Evolutionary conservation across 495 filamentous ascomycete species (phyloP).

Genomic region (Lasiosphaeria miniovina): DNA sequence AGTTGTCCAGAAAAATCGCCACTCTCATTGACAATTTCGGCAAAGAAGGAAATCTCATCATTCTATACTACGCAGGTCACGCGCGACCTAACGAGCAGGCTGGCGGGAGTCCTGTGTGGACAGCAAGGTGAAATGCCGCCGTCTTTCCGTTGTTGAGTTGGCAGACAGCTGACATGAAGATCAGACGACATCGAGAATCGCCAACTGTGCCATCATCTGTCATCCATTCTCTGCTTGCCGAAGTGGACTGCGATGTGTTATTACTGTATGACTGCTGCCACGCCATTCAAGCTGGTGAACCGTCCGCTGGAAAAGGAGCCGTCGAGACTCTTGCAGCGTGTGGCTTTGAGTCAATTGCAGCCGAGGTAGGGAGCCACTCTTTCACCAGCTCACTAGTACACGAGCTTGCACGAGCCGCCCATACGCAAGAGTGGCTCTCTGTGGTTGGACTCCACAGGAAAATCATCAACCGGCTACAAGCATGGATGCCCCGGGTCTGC

Average conservation of each 20-base stretch:
- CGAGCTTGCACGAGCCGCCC: conserved; percentile 20
- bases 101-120: too few relatives aligned
- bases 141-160: too few relatives aligned
- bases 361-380: conserved; percentile 20
- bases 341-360: conserved; percentile 20
- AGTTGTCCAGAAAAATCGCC: too few relatives aligned
- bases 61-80: too few relatives aligned
- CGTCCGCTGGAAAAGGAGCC: conserved; percentile 6
- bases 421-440: conserved; percentile 18
- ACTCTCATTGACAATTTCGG: too few relatives aligned
- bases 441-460: conserved; percentile 23
- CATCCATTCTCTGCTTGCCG: conserved; percentile 21
- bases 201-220: conserved; percentile 19
- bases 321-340: conserved; percentile 32
- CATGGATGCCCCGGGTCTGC: conserved; percentile 7
- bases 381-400: conserved; percentile 30
- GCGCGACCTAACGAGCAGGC: too few relatives aligned
- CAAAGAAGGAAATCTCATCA: too few relatives aligned
- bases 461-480: conserved; percentile 23
- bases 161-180: too few relatives aligned
- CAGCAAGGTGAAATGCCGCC: too few relatives aligned
- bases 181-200: too few relatives aligned
- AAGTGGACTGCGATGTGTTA: conserved; percentile 23
- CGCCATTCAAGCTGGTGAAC: conserved; percentile 6
- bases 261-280: conserved; percentile 27